A percentile compares a stretch with the other conserved stretches of the same genome.
Conservation (phyloP, 164 flowering plant species). For the Stephania yunnanensis region DNA sequence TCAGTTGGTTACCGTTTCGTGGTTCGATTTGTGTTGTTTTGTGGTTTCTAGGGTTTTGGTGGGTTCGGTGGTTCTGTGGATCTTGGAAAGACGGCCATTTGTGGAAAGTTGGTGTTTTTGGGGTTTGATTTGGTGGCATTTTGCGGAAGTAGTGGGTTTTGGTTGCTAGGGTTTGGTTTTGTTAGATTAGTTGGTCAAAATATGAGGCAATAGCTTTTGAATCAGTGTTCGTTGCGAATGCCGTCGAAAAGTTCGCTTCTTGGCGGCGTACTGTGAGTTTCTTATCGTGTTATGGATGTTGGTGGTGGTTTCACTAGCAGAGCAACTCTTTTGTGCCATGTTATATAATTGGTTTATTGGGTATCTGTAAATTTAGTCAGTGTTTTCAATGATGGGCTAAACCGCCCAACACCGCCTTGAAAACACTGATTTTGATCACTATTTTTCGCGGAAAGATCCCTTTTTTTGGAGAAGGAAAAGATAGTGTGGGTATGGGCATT, state of each 20-base stretch:
- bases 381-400: too few relatives aligned
- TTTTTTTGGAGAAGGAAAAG: background rate
- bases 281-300: background rate
- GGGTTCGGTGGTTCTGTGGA: background rate
- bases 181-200: background rate
- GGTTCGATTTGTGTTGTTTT: background rate
- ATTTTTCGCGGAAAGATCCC: background rate
- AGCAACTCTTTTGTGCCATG: too few relatives aligned
- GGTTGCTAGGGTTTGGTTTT: too few relatives aligned
- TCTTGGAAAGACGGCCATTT: background rate
- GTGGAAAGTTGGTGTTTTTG: background rate
- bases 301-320: background rate
- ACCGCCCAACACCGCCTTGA: too few relatives aligned
- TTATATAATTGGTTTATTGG: too few relatives aligned
- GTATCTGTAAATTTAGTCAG: too few relatives aligned
- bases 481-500: background rate
- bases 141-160: too few relatives aligned
- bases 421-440: background rate
- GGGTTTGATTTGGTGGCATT: too few relatives aligned
- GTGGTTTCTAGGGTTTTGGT: background rate
- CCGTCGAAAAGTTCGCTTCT: background rate
- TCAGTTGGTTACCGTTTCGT: background rate
- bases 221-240: background rate
- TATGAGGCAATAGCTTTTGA: background rate
- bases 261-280: background rate